These are phyloP conservation scores for Escovopsis sp. DNA, from an alignment of 2,329 filamentous ascomycete genomes.

Conservation along the genomic window DNA sequence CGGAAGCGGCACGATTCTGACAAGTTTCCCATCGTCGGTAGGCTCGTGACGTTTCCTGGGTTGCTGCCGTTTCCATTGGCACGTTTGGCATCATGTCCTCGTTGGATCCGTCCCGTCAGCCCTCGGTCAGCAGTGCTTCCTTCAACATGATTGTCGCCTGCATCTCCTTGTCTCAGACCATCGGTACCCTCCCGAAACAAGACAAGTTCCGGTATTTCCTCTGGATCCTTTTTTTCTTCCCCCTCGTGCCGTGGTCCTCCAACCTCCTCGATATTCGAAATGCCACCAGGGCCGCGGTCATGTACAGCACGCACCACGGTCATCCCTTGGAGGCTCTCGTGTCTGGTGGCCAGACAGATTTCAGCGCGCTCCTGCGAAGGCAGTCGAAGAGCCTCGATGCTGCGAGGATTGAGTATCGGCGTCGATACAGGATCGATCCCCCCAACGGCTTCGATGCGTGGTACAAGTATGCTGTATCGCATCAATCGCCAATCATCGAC, in stretches of 20 bases:
- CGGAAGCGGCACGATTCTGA: too few relatives aligned
- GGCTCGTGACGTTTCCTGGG: conserved; percentile 19
- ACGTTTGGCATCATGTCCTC: conserved; percentile 19
- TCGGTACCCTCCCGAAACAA: conserved; percentile 16
- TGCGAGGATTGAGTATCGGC: conserved; percentile 27
- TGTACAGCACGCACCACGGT: conserved; percentile 2
- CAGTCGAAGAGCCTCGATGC: conserved; percentile 23
- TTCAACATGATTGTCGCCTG: conserved; percentile 14
- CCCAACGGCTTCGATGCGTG: conserved; percentile 67
- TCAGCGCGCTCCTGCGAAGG: conserved; percentile 15
- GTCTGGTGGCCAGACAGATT: conserved; percentile 12
- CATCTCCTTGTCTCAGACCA: conserved; percentile 17
- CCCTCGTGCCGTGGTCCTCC: conserved; percentile 16
- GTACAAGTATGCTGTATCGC: conserved; percentile 54
- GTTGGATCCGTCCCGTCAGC: conserved; percentile 13
- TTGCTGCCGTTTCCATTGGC: conserved; percentile 11
- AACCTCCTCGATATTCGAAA: conserved; percentile 13
- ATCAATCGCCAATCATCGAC: conserved; percentile 52
- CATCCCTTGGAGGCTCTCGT: conserved; percentile 23
- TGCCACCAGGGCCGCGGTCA: conserved; percentile 4
- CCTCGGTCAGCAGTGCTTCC: conserved; percentile 12
- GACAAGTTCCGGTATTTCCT: conserved; percentile 12
- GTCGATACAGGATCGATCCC: conserved; percentile 43
- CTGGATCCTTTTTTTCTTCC: conserved; percentile 16
- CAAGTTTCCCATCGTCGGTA: conserved; percentile 5